Conservation (phyloP, 345 rosid species). For the Eucalyptus guilfoylei region DNA sequence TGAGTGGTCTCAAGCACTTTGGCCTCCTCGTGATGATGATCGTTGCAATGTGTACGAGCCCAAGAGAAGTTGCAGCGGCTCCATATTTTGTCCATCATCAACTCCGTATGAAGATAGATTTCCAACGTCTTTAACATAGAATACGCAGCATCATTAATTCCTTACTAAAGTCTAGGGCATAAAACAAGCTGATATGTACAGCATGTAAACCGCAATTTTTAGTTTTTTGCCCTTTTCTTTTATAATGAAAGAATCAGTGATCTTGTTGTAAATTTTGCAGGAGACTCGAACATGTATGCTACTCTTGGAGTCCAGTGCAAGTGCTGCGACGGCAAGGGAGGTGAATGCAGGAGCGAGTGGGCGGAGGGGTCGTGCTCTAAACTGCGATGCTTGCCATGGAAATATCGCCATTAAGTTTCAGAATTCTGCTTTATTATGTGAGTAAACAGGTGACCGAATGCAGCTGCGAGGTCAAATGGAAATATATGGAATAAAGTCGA, state of each 20-base stretch:
- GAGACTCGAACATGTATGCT: constrained; percentile 4
- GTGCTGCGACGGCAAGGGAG: constrained; percentile 34
- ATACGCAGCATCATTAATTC: neutral
- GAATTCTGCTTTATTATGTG: neutral
- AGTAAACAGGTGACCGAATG: neutral
- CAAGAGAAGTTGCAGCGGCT: neutral
- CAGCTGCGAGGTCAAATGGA: neutral
- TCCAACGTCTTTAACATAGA: neutral
- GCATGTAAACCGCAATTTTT: neutral
- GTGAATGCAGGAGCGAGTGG: constrained; percentile 22
- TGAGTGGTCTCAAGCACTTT: neutral
- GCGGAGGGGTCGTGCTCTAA: constrained; percentile 14
- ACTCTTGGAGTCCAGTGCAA: constrained; percentile 27
- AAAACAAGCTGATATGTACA: neutral
- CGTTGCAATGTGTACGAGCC: neutral
- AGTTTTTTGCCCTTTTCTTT: neutral
- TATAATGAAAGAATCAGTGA: neutral
- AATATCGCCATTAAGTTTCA: neutral
- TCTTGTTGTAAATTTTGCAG: neutral
- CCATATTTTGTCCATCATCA: neutral
- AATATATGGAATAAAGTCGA: neutral
- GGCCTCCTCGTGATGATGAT: neutral
- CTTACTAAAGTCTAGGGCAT: neutral
- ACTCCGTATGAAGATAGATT: neutral
- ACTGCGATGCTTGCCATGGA: constrained; percentile 37